Percentiles rank a stretch among this genome's conserved stretches.
Evolutionary conservation across 2,329 filamentous ascomycete species (phyloP).

Genomic region (Colletotrichum endophyticum): DNA sequence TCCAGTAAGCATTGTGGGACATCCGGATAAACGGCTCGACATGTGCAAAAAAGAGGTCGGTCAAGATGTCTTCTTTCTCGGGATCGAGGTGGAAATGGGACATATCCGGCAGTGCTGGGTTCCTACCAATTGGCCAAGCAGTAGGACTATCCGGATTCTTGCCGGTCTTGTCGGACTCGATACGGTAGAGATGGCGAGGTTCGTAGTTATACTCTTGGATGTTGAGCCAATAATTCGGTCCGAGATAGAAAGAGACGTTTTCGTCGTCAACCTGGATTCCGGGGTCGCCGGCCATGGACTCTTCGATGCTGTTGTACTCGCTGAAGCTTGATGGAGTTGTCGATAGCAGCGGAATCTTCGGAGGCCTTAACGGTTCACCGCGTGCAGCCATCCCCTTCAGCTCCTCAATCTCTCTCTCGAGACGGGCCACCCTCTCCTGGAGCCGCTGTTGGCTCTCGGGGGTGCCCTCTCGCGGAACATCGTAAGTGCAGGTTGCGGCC

Average conservation of each 20-base stretch:
- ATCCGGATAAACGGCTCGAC: constrained; percentile 15
- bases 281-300: constrained; percentile 5
- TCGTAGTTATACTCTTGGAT: constrained; percentile 15
- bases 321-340: background rate
- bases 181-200: constrained; percentile 13
- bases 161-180: constrained; percentile 7
- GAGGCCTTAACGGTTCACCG: background rate
- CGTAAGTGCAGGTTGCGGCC: constrained; percentile 11
- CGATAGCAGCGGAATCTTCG: background rate
- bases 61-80: constrained; percentile 14
- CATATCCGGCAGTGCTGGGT: background rate
- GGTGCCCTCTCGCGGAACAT: background rate
- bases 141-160: constrained; percentile 3
- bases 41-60: constrained; percentile 6
- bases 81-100: constrained; percentile 6
- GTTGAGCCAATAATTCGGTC: constrained; percentile 18
- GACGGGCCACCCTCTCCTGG: constrained; percentile 11
- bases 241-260: constrained; percentile 19
- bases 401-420: constrained; percentile 12
- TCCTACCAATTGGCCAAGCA: constrained; percentile 7
- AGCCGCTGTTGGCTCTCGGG: constrained; percentile 11
- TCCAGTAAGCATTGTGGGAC: constrained; percentile 6
- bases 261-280: constrained; percentile 19
- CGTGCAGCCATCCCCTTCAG: constrained; percentile 1
- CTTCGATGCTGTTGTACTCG: background rate